Percentiles rank a stretch among this genome's conserved stretches.
Evolutionary conservation across 345 rosid species (phyloP).

Genomic region (Bruguiera parviflora): DNA sequence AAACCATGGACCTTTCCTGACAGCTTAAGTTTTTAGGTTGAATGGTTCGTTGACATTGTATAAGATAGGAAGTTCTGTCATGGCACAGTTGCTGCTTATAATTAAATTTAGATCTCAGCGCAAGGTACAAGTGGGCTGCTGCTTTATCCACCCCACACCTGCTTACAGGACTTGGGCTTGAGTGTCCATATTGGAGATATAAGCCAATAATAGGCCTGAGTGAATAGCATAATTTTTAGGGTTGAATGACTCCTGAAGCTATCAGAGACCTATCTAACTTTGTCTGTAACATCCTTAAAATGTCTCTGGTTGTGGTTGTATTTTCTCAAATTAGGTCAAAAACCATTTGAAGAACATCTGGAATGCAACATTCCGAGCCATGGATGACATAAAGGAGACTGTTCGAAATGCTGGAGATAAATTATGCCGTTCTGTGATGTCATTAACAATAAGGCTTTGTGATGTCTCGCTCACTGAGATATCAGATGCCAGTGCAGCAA

Average conservation of each 20-base stretch:
- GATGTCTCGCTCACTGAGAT: conserved; percentile 79
- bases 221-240: too few species aligned
- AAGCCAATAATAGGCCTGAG: too few species aligned
- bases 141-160: too few species aligned
- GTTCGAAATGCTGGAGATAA: conserved; percentile 94
- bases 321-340: conserved; percentile 47
- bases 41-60: too few species aligned
- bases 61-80: too few species aligned
- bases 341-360: conserved; percentile 77
- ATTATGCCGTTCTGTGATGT: conserved; percentile 67
- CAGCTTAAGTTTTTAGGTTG: too few species aligned
- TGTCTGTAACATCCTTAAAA: not conserved
- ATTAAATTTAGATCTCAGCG: too few species aligned
- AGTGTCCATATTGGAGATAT: too few species aligned
- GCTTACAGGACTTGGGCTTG: too few species aligned
- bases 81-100: too few species aligned
- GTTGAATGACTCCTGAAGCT: not conserved
- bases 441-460: conserved; percentile 84
- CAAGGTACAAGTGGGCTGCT: too few species aligned
- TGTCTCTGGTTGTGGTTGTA: not conserved
- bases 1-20: too few species aligned
- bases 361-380: conserved; percentile 86
- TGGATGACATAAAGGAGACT: conserved; percentile 99
- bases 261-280: not conserved
- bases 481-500: conserved; percentile 67